Evolutionary conservation across 768 basidiomycete species (phyloP), one percentile per base, ranked within the genome.

Genomic region (Boletus pseudo-olivaceus): DNA sequence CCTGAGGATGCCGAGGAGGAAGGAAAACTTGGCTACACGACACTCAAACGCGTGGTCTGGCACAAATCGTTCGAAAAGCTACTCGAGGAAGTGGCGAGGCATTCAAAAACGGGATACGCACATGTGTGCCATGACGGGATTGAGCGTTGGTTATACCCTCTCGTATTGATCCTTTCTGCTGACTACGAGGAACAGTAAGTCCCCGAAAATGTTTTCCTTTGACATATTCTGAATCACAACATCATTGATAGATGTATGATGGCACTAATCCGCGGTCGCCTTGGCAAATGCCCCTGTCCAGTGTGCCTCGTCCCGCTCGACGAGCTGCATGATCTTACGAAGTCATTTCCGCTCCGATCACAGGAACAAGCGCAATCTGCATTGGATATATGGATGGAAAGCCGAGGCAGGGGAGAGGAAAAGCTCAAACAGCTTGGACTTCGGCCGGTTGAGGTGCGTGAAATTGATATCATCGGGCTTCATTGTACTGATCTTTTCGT

Each of bases 171-270:
- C 4, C 57, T 77, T 1, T 73, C 70, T 7, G 69, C 72, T 5
- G 76, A 79, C 49, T 79, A 76, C 49, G 72, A 79, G 54, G 77
- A 81, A 66, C 72, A 74, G 78, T 79, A 67, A 12, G 39, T 40
- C 7, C 8, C 8, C 11, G 32, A 5, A 19, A 3, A 3, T 41
- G 39, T 9, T 32, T 32, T 32, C 32, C 11, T 32, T 32, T n/a
- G n/a, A n/a, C n/a, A n/a, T n/a, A n/a, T n/a, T n/a, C n/a, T n/a
- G n/a, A n/a, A n/a, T n/a, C n/a, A n/a, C n/a, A n/a, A n/a, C n/a
- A n/a, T n/a, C n/a, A n/a, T n/a, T n/a, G n/a, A 32, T 3, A 77
- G 73, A 40, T 72, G 64, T 43, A 62, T 75, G 20, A 78, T 79
- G 73, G 60, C 73, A 2, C 57, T 77, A 0, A 75, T 72, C 4